Conservation (phyloP, 768 basidiomycete species). For the Cystobasidium ongulense region DNA sequence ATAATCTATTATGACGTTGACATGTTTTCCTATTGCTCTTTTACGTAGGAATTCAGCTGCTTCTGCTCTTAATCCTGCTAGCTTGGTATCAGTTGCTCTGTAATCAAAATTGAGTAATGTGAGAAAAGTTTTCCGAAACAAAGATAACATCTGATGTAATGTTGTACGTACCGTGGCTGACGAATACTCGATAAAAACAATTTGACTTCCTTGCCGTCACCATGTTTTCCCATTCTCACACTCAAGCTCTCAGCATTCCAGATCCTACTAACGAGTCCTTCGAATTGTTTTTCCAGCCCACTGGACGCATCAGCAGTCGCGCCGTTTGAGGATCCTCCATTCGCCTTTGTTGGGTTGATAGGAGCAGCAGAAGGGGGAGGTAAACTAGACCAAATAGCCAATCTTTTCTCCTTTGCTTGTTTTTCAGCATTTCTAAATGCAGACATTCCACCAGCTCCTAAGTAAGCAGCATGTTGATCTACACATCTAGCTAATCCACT, state of each 20-base stretch:
- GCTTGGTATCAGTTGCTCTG: constrained; percentile 74
- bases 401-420: constrained; percentile 64
- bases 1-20: constrained; percentile 62
- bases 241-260: constrained; percentile 84
- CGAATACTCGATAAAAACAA: constrained; percentile 62
- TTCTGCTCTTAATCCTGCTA: constrained; percentile 80
- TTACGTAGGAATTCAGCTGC: constrained; percentile 88
- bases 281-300: constrained; percentile 50
- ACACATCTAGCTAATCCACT: constrained; percentile 82
- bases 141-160: too few species aligned
- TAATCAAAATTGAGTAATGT: too few species aligned
- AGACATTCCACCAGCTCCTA: constrained; percentile 71
- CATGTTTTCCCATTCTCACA: constrained; percentile 48
- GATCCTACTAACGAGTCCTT: constrained; percentile 71
- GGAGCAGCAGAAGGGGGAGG: constrained; percentile 47
- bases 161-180: constrained; percentile 57
- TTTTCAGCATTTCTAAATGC: constrained; percentile 75
- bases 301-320: constrained; percentile 35
- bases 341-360: constrained; percentile 47
- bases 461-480: constrained; percentile 96
- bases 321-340: constrained; percentile 44
- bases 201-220: constrained; percentile 65
- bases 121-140: too few species aligned
- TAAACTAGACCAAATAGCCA: constrained; percentile 60
- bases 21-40: constrained; percentile 79